phyloP scores from a whole-genome alignment of 257 asterid genomes.

The Oldenlandia corymbosa region DNA sequence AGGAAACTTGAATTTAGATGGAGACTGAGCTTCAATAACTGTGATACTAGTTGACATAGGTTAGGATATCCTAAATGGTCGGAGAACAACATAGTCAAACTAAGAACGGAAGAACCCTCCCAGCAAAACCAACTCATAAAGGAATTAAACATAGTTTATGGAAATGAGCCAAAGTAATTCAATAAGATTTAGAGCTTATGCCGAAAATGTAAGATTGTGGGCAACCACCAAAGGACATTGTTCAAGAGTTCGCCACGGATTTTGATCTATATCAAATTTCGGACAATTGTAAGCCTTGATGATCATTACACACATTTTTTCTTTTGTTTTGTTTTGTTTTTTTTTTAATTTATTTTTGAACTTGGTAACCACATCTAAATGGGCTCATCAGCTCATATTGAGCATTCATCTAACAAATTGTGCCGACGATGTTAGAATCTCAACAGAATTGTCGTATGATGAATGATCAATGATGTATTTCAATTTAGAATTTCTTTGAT shows the following conservation, averaged over 20 bases:
- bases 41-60: too few species aligned
- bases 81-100: slow-evolving; percentile 63
- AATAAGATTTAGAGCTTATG: slow-evolving; percentile 92
- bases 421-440: slow-evolving; percentile 73
- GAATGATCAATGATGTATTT: slow-evolving; percentile 29
- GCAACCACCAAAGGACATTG: slow-evolving; percentile 91
- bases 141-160: slow-evolving; percentile 64
- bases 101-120: slow-evolving; percentile 57
- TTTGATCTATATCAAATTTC: slow-evolving; percentile 64
- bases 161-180: slow-evolving; percentile 74
- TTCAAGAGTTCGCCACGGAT: slow-evolving; percentile 83
- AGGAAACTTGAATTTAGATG: too few species aligned
- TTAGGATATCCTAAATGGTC: slow-evolving; percentile 85
- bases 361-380: neutral
- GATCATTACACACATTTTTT: too few species aligned
- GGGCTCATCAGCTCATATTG: neutral
- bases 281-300: slow-evolving; percentile 72
- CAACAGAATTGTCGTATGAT: slow-evolving; percentile 60
- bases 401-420: slow-evolving; percentile 7
- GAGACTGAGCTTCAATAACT: too few species aligned
- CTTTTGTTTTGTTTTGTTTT: neutral
- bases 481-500: neutral
- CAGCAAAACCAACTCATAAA: slow-evolving; percentile 60
- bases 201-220: slow-evolving; percentile 99
- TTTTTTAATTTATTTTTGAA: neutral